Base-by-base conservation (phyloP, 2,329 filamentous ascomycete species). In the Penicillium frequentans region DNA sequence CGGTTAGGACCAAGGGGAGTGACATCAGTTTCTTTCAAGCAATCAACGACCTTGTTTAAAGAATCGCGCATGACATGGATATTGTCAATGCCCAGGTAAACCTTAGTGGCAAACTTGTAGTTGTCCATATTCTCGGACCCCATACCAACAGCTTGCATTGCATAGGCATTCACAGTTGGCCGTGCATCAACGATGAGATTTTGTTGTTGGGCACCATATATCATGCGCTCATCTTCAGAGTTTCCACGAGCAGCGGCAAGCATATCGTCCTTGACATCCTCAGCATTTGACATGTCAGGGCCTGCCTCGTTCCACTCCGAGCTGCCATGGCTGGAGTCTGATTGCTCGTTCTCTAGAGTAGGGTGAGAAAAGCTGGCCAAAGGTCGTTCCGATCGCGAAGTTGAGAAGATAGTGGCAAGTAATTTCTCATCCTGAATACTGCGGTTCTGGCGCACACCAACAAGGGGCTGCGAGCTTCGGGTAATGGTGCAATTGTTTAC, bases 121-220 rank as follows among this genome's bases (percentile, higher is more conserved):
- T 96, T 90, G 63, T 96, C 91, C 90, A 98, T 97, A 68, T 97
- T 96, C 75, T 99, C 95, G 0, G 93, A 96, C 2, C 95, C 95
- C 72, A 93, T 87, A 7, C 95, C 95, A 62, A 93, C 87, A 4
- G 93, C 90, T 73, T 97, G 93, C 84, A 97, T 98, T 7, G 92
- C 92, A 64, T 93, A 87, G 21, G 95, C 95, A 72, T 99, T 99
- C 65, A 99, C 88, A 3, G 89, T 95, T 16, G 95, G 95, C 46
- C 95, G 86, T 45, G 95, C 95, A 78, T 99, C 95, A 45, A 99
- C 92, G 64, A 99, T 99, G 57, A 98, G 79, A 69, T 98, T 99
- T 61, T 86, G 86, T 71, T 97, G 91, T 66, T 97, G 93, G 13
- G 93, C 93, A 26, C 95, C 95, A 65, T 96, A 98, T 26, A 98